Percentiles rank a stretch among this genome's conserved stretches.
Evolutionary conservation across 192 early-diverging fungal genomes (phyloP).

Genomic region (Umbelopsis vinacea): DNA sequence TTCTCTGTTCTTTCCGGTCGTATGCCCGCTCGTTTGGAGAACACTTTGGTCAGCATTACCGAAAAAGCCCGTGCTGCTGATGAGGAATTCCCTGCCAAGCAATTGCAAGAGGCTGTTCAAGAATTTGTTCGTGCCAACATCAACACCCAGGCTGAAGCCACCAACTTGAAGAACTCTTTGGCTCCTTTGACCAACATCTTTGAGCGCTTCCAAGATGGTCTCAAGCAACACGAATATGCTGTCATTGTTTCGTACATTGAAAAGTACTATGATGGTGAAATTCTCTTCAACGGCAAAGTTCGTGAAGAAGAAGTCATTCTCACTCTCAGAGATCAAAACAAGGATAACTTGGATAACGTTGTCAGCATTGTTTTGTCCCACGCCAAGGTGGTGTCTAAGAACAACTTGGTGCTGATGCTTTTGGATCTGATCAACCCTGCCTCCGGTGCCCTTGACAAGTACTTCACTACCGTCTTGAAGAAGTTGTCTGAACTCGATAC

Average conservation of each 20-base stretch:
- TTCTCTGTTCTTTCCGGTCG: slow-evolving; percentile 85
- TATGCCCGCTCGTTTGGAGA: slow-evolving; percentile 74
- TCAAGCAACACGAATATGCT: slow-evolving; percentile 74
- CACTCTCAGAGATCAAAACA: slow-evolving; percentile 83
- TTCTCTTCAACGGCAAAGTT: slow-evolving; percentile 71
- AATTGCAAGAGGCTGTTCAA: slow-evolving; percentile 68
- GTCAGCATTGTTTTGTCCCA: slow-evolving; percentile 78
- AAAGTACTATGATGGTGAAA: slow-evolving; percentile 85
- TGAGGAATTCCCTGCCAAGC: slow-evolving; percentile 72
- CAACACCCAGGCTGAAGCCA: slow-evolving; percentile 67
- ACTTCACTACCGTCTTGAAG: slow-evolving; percentile 80
- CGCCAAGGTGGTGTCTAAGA: slow-evolving; percentile 79
- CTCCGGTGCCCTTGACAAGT: slow-evolving; percentile 66
- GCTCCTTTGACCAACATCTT: slow-evolving; percentile 71
- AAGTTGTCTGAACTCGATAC: slow-evolving; percentile 78
- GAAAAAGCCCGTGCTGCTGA: slow-evolving; percentile 43
- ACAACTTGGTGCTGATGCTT: slow-evolving; percentile 75
- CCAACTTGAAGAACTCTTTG: slow-evolving; percentile 63
- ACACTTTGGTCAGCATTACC: slow-evolving; percentile 56
- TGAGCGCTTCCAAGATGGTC: slow-evolving; percentile 71
- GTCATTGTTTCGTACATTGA: slow-evolving; percentile 79
- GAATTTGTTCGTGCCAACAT: slow-evolving; percentile 47
- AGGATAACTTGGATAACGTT: slow-evolving; percentile 76
- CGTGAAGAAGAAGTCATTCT: slow-evolving; percentile 88
- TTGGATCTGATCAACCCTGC: slow-evolving; percentile 82